Conservation (phyloP, 148 eudicot genomes). For the Tetragonia tetragonoides region DNA sequence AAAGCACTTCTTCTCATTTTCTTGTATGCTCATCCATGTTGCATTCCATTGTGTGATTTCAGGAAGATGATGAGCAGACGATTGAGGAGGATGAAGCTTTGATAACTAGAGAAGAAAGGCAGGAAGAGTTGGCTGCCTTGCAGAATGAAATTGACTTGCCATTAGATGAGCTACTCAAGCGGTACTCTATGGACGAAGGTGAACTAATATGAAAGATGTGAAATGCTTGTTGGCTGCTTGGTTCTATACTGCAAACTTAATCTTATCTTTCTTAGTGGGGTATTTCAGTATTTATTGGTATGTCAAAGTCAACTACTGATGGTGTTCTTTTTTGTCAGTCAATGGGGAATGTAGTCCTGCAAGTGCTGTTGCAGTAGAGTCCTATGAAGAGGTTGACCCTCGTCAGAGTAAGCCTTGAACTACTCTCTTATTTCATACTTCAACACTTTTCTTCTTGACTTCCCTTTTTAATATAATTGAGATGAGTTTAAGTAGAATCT, state of each 20-base stretch:
- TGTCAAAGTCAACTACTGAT: background rate
- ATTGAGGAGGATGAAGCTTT: slow-evolving; percentile 95
- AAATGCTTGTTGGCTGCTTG: background rate
- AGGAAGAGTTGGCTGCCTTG: slow-evolving; percentile 80
- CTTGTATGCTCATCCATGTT: slow-evolving; percentile 11
- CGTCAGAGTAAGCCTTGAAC: slow-evolving; percentile 27
- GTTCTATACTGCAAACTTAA: background rate
- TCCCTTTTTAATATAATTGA: background rate
- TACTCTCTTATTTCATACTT: background rate
- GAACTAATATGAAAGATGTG: slow-evolving; percentile 8
- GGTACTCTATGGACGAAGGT: slow-evolving; percentile 62
- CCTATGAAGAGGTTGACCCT: slow-evolving; percentile 27
- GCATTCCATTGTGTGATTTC: slow-evolving; percentile 32
- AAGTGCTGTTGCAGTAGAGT: slow-evolving; percentile 23
- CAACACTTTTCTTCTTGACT: background rate
- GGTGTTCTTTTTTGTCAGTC: slow-evolving; percentile 2
- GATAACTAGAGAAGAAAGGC: slow-evolving; percentile 81
- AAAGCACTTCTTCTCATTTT: background rate
- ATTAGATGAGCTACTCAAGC: slow-evolving; percentile 77
- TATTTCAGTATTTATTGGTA: background rate
- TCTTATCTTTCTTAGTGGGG: background rate
- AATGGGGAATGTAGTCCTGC: slow-evolving; percentile 42
- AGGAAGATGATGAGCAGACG: slow-evolving; percentile 97
- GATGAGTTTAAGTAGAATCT: background rate
- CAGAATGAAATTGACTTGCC: slow-evolving; percentile 84